Evolutionary conservation across 148 eudicot genomes (phyloP), one percentile per base, ranked within the genome.

Genomic region (Dianthus caryophyllus): DNA sequence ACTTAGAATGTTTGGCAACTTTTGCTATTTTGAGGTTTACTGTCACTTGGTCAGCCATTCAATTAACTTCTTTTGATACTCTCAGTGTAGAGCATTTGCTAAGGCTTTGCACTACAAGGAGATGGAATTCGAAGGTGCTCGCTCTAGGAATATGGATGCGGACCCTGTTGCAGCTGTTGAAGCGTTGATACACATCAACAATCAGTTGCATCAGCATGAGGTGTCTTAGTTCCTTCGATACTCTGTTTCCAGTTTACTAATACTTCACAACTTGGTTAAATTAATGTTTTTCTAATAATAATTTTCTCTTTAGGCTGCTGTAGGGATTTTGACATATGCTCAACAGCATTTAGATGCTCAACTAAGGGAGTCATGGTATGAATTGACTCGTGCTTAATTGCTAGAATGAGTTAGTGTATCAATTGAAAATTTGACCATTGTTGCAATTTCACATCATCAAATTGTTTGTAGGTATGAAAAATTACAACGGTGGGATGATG

Each of bases 81-180:
- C 67, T 72, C 85, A 95, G 99, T 90, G 99, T 78, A 88, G 96
- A 76, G 99, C 96, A 76, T 95, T 90, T 78, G 97, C 99, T 22
- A 95, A 95, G 87, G 99, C 96, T 75, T 83, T 95, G 78, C 99
- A 90, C 70, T 95, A 95, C 61, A 95, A 88, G 66, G 99, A 95
- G 80, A 95, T 95, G 99, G 99, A 95, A 73, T 95, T 95, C 80
- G 97, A 95, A 78, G 96, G 97, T 78, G 89, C 97, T 17, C 88
- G 84, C 52, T 82, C 93, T 24, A 84, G 87, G 63, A 89, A 81
- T 81, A 93, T 86, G 97, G 98, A 90, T 68, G 89, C 86, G 20
- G 83, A 90, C 64, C 91, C 97, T 39, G 97, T 87, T 64, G 93
- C 96, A 74, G 91, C 88, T 52, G 99, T 90, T 70, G 99, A 95